These are phyloP conservation scores for Hypoxylon crocopeplum DNA, from an alignment of 495 filamentous ascomycete species.

Conservation along the genomic window DNA sequence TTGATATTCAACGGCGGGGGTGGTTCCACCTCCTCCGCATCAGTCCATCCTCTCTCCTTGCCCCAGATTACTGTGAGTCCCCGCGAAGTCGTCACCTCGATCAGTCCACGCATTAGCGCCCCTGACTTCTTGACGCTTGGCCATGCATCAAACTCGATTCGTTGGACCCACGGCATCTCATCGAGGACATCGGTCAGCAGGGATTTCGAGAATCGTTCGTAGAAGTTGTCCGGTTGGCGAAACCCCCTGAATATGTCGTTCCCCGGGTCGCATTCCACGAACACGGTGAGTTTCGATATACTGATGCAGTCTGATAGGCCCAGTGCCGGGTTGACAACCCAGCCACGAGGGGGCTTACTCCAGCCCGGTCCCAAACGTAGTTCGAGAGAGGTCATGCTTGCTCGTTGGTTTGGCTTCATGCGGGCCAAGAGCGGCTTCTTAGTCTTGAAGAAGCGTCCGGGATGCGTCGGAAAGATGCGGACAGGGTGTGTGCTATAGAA, in stretches of 20 bases:
- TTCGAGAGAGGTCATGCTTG: conserved; percentile 71
- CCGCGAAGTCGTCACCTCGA: conserved; percentile 58
- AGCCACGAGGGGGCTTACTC: conserved; percentile 74
- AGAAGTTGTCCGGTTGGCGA: conserved; percentile 71
- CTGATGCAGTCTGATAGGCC: conserved; percentile 69
- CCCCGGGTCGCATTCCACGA: conserved; percentile 80
- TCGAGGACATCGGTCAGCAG: conserved; percentile 66
- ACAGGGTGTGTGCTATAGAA: conserved; percentile 82
- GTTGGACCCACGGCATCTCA: conserved; percentile 63
- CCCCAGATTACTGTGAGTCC: conserved; percentile 71
- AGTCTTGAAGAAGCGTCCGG: conserved; percentile 69
- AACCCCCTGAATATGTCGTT: conserved; percentile 76
- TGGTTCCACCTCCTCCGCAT: conserved; percentile 46
- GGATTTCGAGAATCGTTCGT: conserved; percentile 70
- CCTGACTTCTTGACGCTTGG: conserved; percentile 72
- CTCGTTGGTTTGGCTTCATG: conserved; percentile 69
- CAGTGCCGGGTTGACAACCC: conserved; percentile 70
- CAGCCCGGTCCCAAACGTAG: conserved; percentile 83
- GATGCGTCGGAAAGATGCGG: conserved; percentile 76
- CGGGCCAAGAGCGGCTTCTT: conserved; percentile 69
- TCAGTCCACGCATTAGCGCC: conserved; percentile 71
- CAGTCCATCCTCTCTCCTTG: conserved; percentile 70
- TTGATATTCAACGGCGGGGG: conserved; percentile 29
- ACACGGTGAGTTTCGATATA: conserved; percentile 71
- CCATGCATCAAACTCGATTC: conserved; percentile 79